Percentiles rank a stretch among this genome's conserved stretches.
These are phyloP conservation scores for Microdochium nivale DNA, from an alignment of 2,329 filamentous ascomycete genomes.

Conservation along the genomic window DNA sequence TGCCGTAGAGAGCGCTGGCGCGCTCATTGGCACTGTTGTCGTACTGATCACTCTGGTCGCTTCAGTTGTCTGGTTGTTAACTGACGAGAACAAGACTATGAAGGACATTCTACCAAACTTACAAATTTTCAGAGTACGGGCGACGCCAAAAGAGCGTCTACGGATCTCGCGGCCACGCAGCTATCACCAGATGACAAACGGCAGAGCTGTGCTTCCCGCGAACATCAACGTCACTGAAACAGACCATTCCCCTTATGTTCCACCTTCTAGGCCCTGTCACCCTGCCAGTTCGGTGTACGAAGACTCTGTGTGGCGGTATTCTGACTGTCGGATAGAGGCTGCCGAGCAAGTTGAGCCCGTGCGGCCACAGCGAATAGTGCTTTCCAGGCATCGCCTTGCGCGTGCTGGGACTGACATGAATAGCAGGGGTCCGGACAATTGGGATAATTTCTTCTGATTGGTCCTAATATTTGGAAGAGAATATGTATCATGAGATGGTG, in stretches of 20 bases:
- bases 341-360: background rate
- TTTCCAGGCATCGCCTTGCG: background rate
- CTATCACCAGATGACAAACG: background rate
- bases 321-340: background rate
- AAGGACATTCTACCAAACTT: constrained; percentile 15
- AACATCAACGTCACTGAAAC: background rate
- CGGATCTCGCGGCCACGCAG: background rate
- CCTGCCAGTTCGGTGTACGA: background rate
- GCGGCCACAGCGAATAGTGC: background rate
- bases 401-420: background rate
- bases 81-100: constrained; percentile 32
- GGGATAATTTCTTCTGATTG: background rate
- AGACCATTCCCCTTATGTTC: background rate
- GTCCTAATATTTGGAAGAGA: background rate
- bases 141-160: background rate
- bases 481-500: too few relatives aligned
- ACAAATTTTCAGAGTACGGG: constrained; percentile 3
- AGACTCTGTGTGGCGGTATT: background rate
- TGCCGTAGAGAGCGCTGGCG: constrained; percentile 58
- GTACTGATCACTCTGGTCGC: constrained; percentile 45
- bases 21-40: constrained; percentile 53
- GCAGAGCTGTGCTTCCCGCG: background rate
- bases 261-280: background rate
- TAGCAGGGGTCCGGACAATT: background rate
- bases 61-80: constrained; percentile 39